A percentile compares a stretch with the other conserved stretches of the same genome.
These are phyloP conservation scores for Komagataella pastoris DNA, from an alignment of 805 yeast genomes.

Conservation along the genomic window DNA sequence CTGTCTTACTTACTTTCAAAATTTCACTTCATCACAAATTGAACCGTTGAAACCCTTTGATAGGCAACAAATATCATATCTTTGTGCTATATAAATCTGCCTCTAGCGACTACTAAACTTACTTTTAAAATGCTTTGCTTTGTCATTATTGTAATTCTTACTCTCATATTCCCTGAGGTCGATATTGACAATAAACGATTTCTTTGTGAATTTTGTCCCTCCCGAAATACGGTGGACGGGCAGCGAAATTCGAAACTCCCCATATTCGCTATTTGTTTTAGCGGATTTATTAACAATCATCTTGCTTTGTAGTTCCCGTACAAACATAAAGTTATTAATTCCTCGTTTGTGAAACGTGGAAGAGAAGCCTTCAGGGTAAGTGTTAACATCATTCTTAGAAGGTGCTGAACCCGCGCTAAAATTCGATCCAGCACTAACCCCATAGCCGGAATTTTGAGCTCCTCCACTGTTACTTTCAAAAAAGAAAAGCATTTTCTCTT, in stretches of 20 bases:
- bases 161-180: slow-evolving; percentile 29
- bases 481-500: slow-evolving; percentile 18
- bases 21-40: too few species aligned
- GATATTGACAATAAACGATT: slow-evolving; percentile 26
- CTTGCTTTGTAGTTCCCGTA: slow-evolving; percentile 33
- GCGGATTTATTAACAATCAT: slow-evolving; percentile 23
- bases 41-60: background rate
- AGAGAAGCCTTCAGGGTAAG: slow-evolving; percentile 34
- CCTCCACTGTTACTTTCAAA: slow-evolving; percentile 9
- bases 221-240: slow-evolving; percentile 19
- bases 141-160: slow-evolving; percentile 3
- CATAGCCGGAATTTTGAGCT: background rate
- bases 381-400: slow-evolving; percentile 11
- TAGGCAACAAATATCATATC: background rate
- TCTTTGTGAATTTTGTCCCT: slow-evolving; percentile 13
- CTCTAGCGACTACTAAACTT: background rate
- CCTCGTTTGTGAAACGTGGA: slow-evolving; percentile 36
- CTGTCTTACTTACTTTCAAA: too few species aligned
- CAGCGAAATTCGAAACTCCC: slow-evolving; percentile 27
- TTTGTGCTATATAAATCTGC: background rate
- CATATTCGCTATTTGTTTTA: slow-evolving; percentile 17
- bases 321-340: slow-evolving; percentile 36
- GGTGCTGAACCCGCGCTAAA: background rate
- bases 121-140: background rate
- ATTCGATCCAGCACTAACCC: background rate